A percentile compares a stretch with the other conserved stretches of the same genome.
Conservation (phyloP, 2,329 filamentous ascomycete species). For the Colletotrichum sp. region DNA sequence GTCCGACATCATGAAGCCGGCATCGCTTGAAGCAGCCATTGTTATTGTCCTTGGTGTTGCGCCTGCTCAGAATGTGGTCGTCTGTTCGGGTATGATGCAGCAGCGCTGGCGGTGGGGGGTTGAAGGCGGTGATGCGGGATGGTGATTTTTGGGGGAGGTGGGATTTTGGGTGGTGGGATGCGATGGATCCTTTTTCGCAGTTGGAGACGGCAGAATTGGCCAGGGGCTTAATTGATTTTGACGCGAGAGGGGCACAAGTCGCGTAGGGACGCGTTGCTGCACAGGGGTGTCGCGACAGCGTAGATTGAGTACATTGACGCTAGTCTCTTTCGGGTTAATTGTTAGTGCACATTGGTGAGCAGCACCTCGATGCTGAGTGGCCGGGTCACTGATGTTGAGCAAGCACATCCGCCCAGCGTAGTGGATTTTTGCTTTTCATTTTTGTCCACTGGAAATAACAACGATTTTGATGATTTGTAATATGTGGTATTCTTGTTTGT, state of each 20-base stretch:
- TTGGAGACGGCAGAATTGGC: slow-evolving; percentile 1
- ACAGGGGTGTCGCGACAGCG: slow-evolving; percentile 28
- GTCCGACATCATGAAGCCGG: slow-evolving; percentile 64
- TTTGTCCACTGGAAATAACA: neutral
- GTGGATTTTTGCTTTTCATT: neutral
- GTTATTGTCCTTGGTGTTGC: slow-evolving; percentile 5
- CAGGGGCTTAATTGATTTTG: slow-evolving; percentile 21
- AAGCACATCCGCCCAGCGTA: fast-evolving
- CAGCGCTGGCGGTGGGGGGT: neutral
- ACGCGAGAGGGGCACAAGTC: slow-evolving; percentile 27
- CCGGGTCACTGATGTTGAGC: neutral
- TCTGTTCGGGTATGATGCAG: neutral
- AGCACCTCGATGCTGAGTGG: neutral
- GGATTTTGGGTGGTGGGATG: slow-evolving; percentile 19
- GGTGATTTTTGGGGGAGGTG: slow-evolving; percentile 18
- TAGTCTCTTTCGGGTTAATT: neutral
- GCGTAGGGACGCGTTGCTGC: slow-evolving; percentile 33
- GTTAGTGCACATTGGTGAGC: neutral
- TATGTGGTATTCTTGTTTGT: neutral
- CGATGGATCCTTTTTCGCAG: slow-evolving; percentile 18
- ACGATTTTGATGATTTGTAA: neutral
- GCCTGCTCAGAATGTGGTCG: neutral
- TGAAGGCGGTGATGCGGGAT: neutral
- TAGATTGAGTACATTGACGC: slow-evolving; percentile 45
- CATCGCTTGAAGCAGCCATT: slow-evolving; percentile 62